Evolutionary conservation across 768 basidiomycete species (phyloP).

Genomic region (Rhodotorula diobovata): DNA sequence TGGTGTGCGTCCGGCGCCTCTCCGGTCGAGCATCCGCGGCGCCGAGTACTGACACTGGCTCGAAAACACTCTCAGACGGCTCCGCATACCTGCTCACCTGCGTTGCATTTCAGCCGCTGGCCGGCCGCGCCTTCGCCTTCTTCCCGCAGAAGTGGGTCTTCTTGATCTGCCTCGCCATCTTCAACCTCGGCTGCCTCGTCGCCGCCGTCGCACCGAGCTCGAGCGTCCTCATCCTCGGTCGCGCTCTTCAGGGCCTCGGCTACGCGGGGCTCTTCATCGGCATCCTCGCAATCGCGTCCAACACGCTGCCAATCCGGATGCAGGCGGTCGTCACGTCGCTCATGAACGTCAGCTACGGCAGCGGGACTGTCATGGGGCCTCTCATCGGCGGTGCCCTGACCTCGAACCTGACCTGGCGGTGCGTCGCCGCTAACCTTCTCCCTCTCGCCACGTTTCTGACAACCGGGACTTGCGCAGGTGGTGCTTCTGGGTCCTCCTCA

Average conservation of each 20-base stretch:
- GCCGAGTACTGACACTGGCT: no score
- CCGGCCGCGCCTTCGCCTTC: slow-evolving; percentile 18
- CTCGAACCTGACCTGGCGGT: not conserved
- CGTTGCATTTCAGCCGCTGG: slow-evolving; percentile 25
- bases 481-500: slow-evolving; percentile 26
- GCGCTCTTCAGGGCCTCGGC: slow-evolving; percentile 21
- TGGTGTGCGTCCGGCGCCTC: slow-evolving; percentile 9
- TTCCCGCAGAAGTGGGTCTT: slow-evolving; percentile 26
- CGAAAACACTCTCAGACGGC: not conserved
- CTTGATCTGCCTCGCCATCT: slow-evolving; percentile 2
- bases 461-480: not conserved
- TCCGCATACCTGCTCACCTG: slow-evolving; percentile 21
- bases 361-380: slow-evolving; percentile 13
- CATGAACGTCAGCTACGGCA: slow-evolving; percentile 21
- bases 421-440: not conserved
- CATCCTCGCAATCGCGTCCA: slow-evolving; percentile 24
- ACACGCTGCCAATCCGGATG: slow-evolving; percentile 10
- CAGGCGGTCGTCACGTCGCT: slow-evolving; percentile 23
- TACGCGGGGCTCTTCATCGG: slow-evolving; percentile 23
- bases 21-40: no score
- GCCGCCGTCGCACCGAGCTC: slow-evolving; percentile 15
- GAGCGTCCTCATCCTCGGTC: slow-evolving; percentile 21
- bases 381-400: slow-evolving; percentile 11
- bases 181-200: slow-evolving; percentile 22
- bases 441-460: not conserved